Evolutionary conservation across 2,329 filamentous ascomycete genomes (phyloP), one percentile per base, ranked within the genome.

Genomic region (Fusarium tricinctum): DNA sequence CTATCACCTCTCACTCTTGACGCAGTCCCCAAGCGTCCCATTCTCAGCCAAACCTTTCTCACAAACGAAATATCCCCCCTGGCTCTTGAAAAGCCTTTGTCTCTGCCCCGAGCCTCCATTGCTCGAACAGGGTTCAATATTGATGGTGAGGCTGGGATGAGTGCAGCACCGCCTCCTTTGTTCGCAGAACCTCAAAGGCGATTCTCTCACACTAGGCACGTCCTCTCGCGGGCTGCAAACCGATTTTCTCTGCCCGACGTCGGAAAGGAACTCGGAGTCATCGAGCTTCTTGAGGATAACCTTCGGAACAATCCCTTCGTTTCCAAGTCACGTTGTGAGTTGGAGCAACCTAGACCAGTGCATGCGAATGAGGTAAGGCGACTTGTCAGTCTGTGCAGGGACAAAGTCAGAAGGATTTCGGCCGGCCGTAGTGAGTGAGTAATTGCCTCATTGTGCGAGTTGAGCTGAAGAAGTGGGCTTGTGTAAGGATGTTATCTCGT

Each of bases 291-390:
- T 15, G 62, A 53, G 12, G 19, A 42, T 12, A 54, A 59, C 8
- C 64, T 66, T 39, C 60, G 63, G 23, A 43, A 62, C 14, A 61
- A 57, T 1, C 62, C 71, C 4, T 52, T 78, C 1, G 44, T 79
- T 20, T 72, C 76, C 10, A 74, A 70, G 42, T 71, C 62, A 14
- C 58, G 67, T n/a, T 79, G 78, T 22, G 48, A 58, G 2, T 63
- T 79, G 17, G 71, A 78, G 45, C 75, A 78, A 48, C 77, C 78
- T 4, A 69, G 63, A 30, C 78, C 78, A 3, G 62, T 79, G 7
- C 68, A 74, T 53, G 73, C 68, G 6, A 73, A 66, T 10, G 76
- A 79, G 51, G 52, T 78, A 52, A 74, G 65, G 58, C 67, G 76
- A 23, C 58, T 80, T 8, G 70, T 74, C 4, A 75, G 72, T 40